phyloP scores from a whole-genome alignment of 2,329 filamentous ascomycete species.

The Aspergillus fumigatus region DNA sequence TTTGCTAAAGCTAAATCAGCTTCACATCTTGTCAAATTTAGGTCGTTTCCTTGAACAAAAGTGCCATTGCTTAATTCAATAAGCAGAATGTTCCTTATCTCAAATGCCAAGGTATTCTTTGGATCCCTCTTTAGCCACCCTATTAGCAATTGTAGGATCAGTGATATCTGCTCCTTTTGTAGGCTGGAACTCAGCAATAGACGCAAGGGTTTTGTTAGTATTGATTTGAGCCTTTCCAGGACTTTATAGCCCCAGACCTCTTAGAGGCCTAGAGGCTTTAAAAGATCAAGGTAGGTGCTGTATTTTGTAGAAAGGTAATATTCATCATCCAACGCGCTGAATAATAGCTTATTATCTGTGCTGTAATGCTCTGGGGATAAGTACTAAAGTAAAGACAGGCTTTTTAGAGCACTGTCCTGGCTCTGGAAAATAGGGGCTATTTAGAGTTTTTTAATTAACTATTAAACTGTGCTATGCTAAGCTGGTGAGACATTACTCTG shows the following conservation, averaged over 20 bases:
- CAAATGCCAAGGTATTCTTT: too few species aligned
- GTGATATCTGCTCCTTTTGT: too few species aligned
- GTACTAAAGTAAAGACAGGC: constrained; percentile 3
- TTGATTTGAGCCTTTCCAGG: background rate
- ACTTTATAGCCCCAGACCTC: background rate
- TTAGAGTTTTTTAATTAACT: background rate
- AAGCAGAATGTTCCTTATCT: too few species aligned
- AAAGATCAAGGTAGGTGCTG: background rate
- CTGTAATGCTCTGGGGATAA: background rate
- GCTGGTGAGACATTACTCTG: background rate
- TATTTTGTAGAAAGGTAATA: constrained; percentile 4
- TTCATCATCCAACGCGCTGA: background rate
- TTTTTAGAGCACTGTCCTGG: background rate
- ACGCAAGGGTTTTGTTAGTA: too few species aligned
- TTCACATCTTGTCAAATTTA: too few species aligned
- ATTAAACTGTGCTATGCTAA: background rate
- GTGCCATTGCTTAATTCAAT: too few species aligned
- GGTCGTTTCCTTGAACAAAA: too few species aligned
- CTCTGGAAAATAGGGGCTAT: constrained; percentile 1
- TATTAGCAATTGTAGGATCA: too few species aligned
- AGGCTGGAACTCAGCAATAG: too few species aligned
- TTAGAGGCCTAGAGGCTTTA: constrained; percentile 1
- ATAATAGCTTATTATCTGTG: background rate
- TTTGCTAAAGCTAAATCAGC: too few species aligned
- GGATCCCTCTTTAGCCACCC: too few species aligned